Base-by-base conservation (phyloP, 2,329 filamentous ascomycete genomes). In the Dothistroma septosporum region DNA sequence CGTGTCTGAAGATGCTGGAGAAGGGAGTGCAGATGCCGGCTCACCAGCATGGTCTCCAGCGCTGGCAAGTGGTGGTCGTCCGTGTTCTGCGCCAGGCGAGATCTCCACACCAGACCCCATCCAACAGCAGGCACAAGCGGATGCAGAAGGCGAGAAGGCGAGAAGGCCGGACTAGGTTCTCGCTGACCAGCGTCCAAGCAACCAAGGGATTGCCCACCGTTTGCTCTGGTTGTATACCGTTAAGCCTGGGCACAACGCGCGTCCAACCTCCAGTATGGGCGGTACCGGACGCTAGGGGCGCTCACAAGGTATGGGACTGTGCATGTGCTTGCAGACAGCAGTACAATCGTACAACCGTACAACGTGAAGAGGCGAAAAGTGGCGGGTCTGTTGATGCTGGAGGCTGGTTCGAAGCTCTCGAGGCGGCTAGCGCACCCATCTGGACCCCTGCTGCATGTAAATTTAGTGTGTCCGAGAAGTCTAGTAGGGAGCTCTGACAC, bases 1-100 rank as follows among this genome's bases (percentile, higher is more conserved):
- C 57, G 53, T 58, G 54, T 59, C 48, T 50, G 56, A 31, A n/a
- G 14, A 16, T 53, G 50, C 6, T 53, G 50, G 24, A 16, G 50
- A 12, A 32, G 19, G 19, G 49, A 19, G n/a, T 58, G 47, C 54
- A 35, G 32, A 44, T 19, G 41, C 41, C 19, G 7, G n/a, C n/a
- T 44, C 41, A n/a, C n/a, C 41, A 44, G n/a, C 41, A 44, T 16
- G 16, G 14, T 44, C 41, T 44, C 41, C 41, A n/a, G 41, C 41
- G 41, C 16, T 44, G 41, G 41, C 41, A 16, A 44, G 14, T 19
- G 41, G 14, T 44, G 41, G 14, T 44, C n/a, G 41, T 44, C 19
- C 14, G 41, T 44, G 41, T 16, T 44, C 14, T n/a, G 41, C 41
- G 41, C 41, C 41, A n/a, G 41, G 41, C 41, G 41, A 19, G 8